Percentiles rank a stretch among this genome's conserved stretches.
These are phyloP conservation scores for Kwoniella dejecticola DNA, from an alignment of 768 basidiomycete genomes.

Conservation along the genomic window DNA sequence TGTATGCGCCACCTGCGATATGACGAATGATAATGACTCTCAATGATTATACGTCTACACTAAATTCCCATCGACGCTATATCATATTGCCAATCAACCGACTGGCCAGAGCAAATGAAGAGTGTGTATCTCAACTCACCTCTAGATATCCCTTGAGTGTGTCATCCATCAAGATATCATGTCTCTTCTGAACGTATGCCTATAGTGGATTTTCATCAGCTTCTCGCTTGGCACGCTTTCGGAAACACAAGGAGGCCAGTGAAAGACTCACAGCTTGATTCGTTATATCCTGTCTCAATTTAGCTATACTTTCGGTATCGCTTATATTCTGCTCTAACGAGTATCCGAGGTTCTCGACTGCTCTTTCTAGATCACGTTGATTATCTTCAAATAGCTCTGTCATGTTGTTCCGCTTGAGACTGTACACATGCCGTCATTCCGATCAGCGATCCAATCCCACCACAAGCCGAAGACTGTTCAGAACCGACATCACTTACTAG, in stretches of 20 bases:
- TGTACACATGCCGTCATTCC: too few relatives aligned
- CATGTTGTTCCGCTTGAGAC: conserved; percentile 78
- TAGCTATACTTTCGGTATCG: conserved; percentile 77
- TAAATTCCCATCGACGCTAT: conserved; percentile 46
- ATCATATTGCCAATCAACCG: background rate
- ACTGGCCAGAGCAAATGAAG: conserved; percentile 2
- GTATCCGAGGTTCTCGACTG: conserved; percentile 93
- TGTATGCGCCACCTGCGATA: too few relatives aligned
- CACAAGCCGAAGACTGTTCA: too few relatives aligned
- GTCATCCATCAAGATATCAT: conserved; percentile 92
- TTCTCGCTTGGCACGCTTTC: background rate
- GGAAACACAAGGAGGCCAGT: background rate
- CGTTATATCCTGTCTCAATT: conserved; percentile 85
- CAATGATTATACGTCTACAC: conserved; percentile 25
- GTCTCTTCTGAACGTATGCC: conserved; percentile 93
- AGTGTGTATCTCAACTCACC: conserved; percentile 47
- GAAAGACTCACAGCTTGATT: conserved; percentile 78
- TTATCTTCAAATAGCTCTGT: conserved; percentile 98
- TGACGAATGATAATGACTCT: too few relatives aligned
- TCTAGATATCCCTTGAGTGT: conserved; percentile 87
- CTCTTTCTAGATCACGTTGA: conserved; percentile 90
- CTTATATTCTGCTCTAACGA: conserved; percentile 81
- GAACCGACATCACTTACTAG: conserved; percentile 62
- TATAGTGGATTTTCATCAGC: background rate
- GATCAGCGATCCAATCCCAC: too few relatives aligned